Evolutionary conservation across 768 basidiomycete genomes (phyloP).

Genomic region (Suillus occidentalis): DNA sequence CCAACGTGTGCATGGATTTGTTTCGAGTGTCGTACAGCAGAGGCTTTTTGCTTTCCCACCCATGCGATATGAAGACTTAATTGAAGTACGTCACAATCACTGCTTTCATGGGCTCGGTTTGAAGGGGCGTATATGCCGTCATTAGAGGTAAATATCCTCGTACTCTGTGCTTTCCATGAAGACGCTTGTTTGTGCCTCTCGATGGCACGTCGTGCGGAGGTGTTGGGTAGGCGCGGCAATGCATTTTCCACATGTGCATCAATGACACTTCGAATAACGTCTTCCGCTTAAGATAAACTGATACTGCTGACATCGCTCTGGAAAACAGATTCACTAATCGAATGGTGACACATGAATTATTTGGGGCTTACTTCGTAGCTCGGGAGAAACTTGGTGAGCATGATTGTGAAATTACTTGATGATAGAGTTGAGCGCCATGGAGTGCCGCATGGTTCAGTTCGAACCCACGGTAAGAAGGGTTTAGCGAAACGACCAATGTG

Average conservation of each 20-base stretch:
- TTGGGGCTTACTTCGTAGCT: no score
- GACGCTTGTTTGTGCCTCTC: neutral
- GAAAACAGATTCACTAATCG: no score
- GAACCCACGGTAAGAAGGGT: no score
- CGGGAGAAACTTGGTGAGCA: no score
- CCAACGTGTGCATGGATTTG: neutral
- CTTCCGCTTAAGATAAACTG: neutral
- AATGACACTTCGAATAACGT: neutral
- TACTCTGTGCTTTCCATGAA: neutral
- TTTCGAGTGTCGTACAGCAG: neutral
- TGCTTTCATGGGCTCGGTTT: neutral
- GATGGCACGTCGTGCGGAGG: neutral
- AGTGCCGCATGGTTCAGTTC: no score
- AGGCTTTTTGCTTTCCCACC: neutral
- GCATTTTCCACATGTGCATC: neutral
- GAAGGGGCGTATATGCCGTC: neutral
- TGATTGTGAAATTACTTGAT: no score
- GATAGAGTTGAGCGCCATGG: no score
- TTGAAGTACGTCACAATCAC: neutral
- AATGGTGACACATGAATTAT: no score
- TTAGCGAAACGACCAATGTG: no score
- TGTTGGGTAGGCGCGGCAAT: neutral
- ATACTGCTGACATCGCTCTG: neutral
- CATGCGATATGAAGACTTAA: neutral
- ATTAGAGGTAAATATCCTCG: neutral